Evolutionary conservation across 2,329 filamentous ascomycete genomes (phyloP), one percentile per base, ranked within the genome.

Genomic region (Xylaria sp.): DNA sequence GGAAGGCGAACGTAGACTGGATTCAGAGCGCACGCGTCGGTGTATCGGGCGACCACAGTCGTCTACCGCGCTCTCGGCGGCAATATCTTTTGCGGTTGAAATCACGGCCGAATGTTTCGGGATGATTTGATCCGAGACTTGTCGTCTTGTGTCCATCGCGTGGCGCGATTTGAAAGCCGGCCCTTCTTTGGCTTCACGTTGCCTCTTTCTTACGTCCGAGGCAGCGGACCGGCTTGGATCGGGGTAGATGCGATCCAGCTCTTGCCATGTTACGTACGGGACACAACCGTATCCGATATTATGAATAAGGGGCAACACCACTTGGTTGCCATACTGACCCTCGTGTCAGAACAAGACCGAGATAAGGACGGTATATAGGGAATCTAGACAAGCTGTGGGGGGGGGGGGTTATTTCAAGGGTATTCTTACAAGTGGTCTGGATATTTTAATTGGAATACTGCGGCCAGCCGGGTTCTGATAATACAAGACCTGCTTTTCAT

Each of bases 231-330:
- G n/a, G 10, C 28, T 34, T 23, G 13, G 18, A 7, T 10, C 4
- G 2, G 48, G 48, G 25, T 55, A 23, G 30, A 74, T 23, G 70
- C 67, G 61, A 72, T 69, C 41, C 41, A 76, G 70, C 52, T 75
- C 75, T 8, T 60, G 66, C 0, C 70, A 57, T 13, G 74, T 71
- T 60, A 76, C 67, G 58, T 77, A 77, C 5, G 75, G 75, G 0
- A 76, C 66, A 34, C 70, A 63, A 59, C 72, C 71, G 23, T 66
- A 68, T 1, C 65, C 63, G 36, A 77, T 70, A 2, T 73, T 65
- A 18, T 68, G 61, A 13, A 76, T 64, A 20, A 65, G 57, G 23
- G 69, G 59, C 74, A 74, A 18, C 69, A 73, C 0, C 50, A 73
- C 75, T 75, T 23, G 23, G 28, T 15, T 4, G 3, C 52, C 10